phyloP scores from a whole-genome alignment of 306 rosid species.

The Cicer yamashitae region DNA sequence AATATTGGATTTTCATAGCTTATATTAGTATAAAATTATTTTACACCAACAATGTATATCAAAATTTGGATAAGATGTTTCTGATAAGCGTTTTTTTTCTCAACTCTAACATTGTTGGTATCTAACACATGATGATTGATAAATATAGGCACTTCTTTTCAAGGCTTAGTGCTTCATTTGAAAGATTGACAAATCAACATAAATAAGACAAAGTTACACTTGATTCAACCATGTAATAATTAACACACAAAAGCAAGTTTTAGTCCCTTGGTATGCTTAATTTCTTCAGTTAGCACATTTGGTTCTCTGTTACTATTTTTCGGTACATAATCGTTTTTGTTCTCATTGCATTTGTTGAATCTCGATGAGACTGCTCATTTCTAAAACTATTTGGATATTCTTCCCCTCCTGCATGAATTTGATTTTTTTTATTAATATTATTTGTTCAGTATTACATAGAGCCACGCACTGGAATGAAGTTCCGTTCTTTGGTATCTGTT shows the following conservation, averaged over 20 bases:
- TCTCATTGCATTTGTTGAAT: constrained; percentile 9
- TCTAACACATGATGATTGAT: not conserved
- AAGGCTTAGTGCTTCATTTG: constrained; percentile 5
- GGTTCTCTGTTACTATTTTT: not conserved
- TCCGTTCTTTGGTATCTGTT: constrained; percentile 66
- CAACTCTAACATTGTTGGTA: not conserved
- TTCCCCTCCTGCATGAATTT: constrained; percentile 6
- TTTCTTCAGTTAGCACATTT: constrained; percentile 8
- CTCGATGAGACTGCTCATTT: not conserved
- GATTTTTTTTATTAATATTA: not conserved
- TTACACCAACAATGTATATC: not conserved
- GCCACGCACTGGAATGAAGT: constrained; percentile 54
- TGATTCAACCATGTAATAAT: constrained; percentile 24
- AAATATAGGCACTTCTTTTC: not conserved
- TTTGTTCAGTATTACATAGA: constrained; percentile 64
- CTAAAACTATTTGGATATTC: constrained; percentile 28
- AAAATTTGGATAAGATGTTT: not conserved
- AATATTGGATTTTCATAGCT: not conserved
- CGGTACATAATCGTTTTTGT: not conserved
- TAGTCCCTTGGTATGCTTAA: constrained; percentile 18
- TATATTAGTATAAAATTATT: too few species aligned
- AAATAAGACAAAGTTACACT: not conserved
- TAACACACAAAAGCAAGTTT: constrained; percentile 5
- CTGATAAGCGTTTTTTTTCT: not conserved
- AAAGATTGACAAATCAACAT: not conserved